Base-by-base conservation (phyloP, 1,139 yeast species). In the Suhomyces yuchorum region DNA sequence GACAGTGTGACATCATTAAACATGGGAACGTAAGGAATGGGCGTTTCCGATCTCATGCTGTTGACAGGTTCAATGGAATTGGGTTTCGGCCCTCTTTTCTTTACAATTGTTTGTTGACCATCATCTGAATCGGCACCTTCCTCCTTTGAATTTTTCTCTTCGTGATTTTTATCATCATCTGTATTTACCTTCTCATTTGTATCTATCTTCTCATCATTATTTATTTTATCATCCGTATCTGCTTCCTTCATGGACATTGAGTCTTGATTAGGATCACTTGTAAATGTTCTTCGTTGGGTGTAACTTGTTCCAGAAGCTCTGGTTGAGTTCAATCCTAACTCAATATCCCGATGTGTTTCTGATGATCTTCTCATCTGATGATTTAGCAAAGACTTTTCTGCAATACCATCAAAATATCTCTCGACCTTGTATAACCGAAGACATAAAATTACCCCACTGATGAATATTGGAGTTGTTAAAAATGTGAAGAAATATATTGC, bases 361-460 rank as follows among this genome's bases (percentile, higher is more conserved):
- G 88, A 88, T 0, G 88, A 80, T 49, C 96, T 74, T 58, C 97
- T 79, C 88, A 89, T 85, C 61, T 82, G 80, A 62, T 83, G 86
- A 61, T 91, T 86, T 53, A 81, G 63, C 61, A 87, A 87, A 18
- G 96, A 88, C 46, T 78, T 77, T 50, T 77, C 82, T 55, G 85
- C 85, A 60, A 95, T 92, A 55, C 85, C 82, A 62, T 89, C 93
- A 65, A 95, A 91, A 58, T 87, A 81, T 54, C 91, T 79, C 62
- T 92, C 97, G 66, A 89, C 93, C 87, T 96, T 88, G 63, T 87
- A 89, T 41, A 93, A 71, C 44, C 98, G 77, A n/a, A 92, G 73
- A 56, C 90, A 83, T 18, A 90, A 83, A 37, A 93, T 71, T 1
- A 83, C 78, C 1, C 96, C 84, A 65, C 93, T 96, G 50, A 95